Base-by-base conservation (phyloP, 371 early-diverging fungal genomes). In the Funneliformis caledonium region DNA sequence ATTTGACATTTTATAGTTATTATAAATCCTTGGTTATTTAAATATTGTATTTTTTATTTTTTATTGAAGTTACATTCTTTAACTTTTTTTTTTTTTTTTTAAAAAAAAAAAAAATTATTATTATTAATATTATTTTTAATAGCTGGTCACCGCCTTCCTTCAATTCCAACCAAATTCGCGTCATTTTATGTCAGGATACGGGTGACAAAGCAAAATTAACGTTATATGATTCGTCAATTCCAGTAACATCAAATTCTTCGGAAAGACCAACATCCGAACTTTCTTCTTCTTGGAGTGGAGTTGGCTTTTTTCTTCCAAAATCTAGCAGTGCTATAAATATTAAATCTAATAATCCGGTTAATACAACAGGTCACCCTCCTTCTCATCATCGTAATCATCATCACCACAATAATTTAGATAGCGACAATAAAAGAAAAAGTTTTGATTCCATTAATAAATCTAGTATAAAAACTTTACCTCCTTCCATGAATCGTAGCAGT, bases 111-210 rank as follows among this genome's bases (percentile, higher is more conserved):
- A 26, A 26, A 26, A 26, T 26, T 26, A 26, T 0, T 26, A 26
- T 0, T 37, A 60, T 19, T 60, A 60, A 2, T 2, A 37, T 37
- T 37, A 37, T 37, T 37, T 37, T 19, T n/a, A 43, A 47, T n/a
- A 86, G 86, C 75, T 86, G 86, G 86, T 84, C 78, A 69, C 84
- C 82, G 14, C 85, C 85, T 45, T 48, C 84, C 22, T 84, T 86
- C 61, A 82, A 84, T 33, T 76, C 85, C 4, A 82, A 81, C 14
- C 84, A 85, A 82, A 84, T 86, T 78, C 82, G 87, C 72, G 84
- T 86, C 62, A 80, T 86, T 59, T 73, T 86, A 65, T 86, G 87
- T 64, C 87, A 86, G 81, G 85, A 86, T 70, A 82, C 77, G 11
- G 87, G 83, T 62, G 83, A 82, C 60, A 81, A 84, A n/a, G 80